Evolutionary conservation across 1,139 yeast genomes (phyloP), one percentile per base, ranked within the genome.

Genomic region (Dujonia santamariae): DNA sequence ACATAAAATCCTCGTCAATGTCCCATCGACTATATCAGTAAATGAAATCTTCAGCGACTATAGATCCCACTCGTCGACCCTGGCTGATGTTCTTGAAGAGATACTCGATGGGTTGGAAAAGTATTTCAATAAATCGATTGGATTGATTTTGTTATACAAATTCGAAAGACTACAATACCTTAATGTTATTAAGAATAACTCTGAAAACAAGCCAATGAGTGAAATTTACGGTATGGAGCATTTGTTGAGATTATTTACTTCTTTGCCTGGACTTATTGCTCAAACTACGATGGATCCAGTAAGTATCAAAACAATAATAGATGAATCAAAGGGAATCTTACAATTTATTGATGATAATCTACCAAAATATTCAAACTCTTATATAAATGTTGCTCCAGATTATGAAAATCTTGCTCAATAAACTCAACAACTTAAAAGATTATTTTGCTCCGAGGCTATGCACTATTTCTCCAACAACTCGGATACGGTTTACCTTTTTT

Each of bases 81-180:
- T n/a, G 20, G n/a, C 21, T 27, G 20, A 12, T 7, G 74, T 84
- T 14, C 56, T 80, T 31, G 67, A 74, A 22, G 97, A 92, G 52
- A 78, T 85, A 17, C 48, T 82, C 11, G 53, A 65, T 6, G 96
- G 97, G 3, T 53, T 92, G 26, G 72, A 68, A 51, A 54, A 76
- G n/a, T 92, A 88, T 52, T 92, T 92, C 57, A 83, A 87, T 53
- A 75, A 80, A 44, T 67, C 85, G 1, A 56, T 90, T 31, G 87
- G 95, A 6, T 71, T 83, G 36, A 64, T 85, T 33, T 61, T 92
- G 19, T 71, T 92, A 5, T 92, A 92, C 61, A 74, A 94, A 42
- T 83, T 81, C 46, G 98, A 92, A 56, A 67, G 96, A 39, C 75
- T 84, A 41, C 97, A 92, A 55, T 87, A 76, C 49, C 70, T 80